Conservation (phyloP, 768 basidiomycete genomes). For the Melanogaster broomeanus region DNA sequence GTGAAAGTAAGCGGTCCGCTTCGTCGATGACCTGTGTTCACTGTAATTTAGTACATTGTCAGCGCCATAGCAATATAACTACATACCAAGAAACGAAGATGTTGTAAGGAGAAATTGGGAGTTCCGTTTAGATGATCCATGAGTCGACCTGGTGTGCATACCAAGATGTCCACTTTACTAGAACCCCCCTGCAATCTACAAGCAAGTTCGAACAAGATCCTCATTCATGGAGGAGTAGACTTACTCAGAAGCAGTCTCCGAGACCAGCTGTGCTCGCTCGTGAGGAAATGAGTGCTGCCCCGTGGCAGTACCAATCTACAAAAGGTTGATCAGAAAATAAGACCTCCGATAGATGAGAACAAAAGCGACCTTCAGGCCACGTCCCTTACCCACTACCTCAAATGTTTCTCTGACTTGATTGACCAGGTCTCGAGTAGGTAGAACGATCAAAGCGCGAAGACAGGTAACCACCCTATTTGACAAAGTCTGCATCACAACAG, state of each 20-base stretch:
- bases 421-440: slow-evolving; percentile 94
- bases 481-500: slow-evolving; percentile 51
- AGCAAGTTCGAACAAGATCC: neutral
- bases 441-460: slow-evolving; percentile 82
- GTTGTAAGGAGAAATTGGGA: slow-evolving; percentile 88
- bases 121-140: slow-evolving; percentile 93
- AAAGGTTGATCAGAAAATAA: slow-evolving; percentile 3
- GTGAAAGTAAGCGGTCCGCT: slow-evolving; percentile 92
- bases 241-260: slow-evolving; percentile 55
- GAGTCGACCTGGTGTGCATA: slow-evolving; percentile 93
- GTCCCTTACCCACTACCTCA: slow-evolving; percentile 81
- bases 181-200: slow-evolving; percentile 78
- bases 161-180: slow-evolving; percentile 89
- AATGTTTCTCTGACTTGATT: slow-evolving; percentile 91
- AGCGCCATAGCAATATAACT: neutral
- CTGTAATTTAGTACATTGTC: neutral
- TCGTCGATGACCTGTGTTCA: slow-evolving; percentile 86
- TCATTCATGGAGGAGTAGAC: slow-evolving; percentile 11
- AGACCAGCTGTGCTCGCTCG: slow-evolving; percentile 82
- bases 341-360: neutral
- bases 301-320: slow-evolving; percentile 77
- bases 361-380: slow-evolving; percentile 71
- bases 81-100: slow-evolving; percentile 90
- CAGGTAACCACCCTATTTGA: slow-evolving; percentile 76
- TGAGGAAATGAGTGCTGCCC: slow-evolving; percentile 94